These are phyloP conservation scores for Saposhnikovia divaricata DNA, from an alignment of 129 eudicot species.

Conservation along the genomic window DNA sequence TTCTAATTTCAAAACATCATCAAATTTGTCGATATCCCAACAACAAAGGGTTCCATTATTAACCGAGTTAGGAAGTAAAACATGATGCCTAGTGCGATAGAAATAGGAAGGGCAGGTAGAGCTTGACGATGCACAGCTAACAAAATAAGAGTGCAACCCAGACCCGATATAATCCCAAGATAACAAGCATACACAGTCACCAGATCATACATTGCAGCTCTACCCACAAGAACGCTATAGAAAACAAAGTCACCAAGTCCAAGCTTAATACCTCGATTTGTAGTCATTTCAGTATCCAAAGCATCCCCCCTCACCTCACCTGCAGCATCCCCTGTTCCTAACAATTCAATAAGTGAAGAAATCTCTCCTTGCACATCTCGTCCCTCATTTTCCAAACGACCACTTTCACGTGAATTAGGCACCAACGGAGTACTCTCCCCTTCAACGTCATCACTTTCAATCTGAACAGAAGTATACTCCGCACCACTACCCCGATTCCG, in stretches of 20 bases:
- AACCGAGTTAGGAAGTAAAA: constrained; percentile 89
- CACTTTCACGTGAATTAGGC: constrained; percentile 29
- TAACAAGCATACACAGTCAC: constrained; percentile 99
- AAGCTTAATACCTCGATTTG: constrained; percentile 67
- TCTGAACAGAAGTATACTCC: constrained; percentile 9
- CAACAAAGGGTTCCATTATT: constrained; percentile 94
- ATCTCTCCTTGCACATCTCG: constrained; percentile 25
- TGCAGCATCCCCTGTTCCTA: constrained; percentile 24
- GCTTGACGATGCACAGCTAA: constrained; percentile 88
- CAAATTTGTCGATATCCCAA: constrained; percentile 76
- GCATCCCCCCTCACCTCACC: constrained; percentile 15
- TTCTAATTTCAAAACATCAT: constrained; percentile 60
- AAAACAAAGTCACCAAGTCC: constrained; percentile 97
- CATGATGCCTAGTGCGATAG: constrained; percentile 73
- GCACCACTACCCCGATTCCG: constrained; percentile 8
- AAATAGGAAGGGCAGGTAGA: constrained; percentile 95
- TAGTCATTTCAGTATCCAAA: constrained; percentile 15
- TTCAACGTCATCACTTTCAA: constrained; percentile 19
- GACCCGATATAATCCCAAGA: constrained; percentile 91
- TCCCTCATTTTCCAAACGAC: constrained; percentile 7
- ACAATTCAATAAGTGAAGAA: constrained; percentile 30
- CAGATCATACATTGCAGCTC: constrained; percentile 99
- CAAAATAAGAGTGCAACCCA: constrained; percentile 89
- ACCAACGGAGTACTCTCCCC: constrained; percentile 68
- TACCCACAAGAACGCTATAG: constrained; percentile 95